These are phyloP conservation scores for Lavandula angustifolia DNA, from an alignment of 257 asterid species.

Conservation along the genomic window DNA sequence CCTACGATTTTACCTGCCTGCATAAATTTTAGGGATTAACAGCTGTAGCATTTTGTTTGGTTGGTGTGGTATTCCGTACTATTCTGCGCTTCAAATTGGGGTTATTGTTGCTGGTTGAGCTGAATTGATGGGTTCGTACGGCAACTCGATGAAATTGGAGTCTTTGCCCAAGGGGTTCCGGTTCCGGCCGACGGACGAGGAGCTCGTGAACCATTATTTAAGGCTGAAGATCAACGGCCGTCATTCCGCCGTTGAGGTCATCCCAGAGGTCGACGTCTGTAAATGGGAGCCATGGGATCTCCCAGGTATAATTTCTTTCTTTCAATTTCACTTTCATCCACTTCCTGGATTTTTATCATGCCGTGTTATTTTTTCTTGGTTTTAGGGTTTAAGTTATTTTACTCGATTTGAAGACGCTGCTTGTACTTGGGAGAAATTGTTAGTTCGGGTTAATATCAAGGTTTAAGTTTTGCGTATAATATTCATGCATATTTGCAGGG, in stretches of 20 bases:
- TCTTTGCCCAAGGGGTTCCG: slow-evolving; percentile 74
- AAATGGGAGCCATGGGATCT: slow-evolving; percentile 97
- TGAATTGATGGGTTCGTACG: slow-evolving; percentile 28
- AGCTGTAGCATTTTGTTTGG: not conserved
- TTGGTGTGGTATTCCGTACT: not conserved
- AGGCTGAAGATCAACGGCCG: slow-evolving; percentile 71
- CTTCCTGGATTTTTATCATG: slow-evolving; percentile 3
- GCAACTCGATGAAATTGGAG: slow-evolving; percentile 41
- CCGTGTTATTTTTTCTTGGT: not conserved
- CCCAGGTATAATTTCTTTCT: slow-evolving; percentile 48
- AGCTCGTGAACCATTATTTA: slow-evolving; percentile 65
- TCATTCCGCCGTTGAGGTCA: slow-evolving; percentile 62
- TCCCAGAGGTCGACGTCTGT: slow-evolving; percentile 81
- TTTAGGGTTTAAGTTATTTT: not conserved
- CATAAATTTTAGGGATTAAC: slow-evolving; percentile 18
- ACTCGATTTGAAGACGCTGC: slow-evolving; percentile 1
- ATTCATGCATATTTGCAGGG: not conserved
- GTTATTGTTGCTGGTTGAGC: slow-evolving; percentile 12
- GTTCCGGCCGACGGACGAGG: slow-evolving; percentile 79
- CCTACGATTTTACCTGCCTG: slow-evolving; percentile 17
- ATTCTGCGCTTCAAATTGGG: not conserved
- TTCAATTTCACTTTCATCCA: not conserved
- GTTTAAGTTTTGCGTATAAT: not conserved
- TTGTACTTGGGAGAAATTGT: not conserved
- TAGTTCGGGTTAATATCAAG: not conserved